Conservation (phyloP, 176 grass and related monocot species). For the Pontederia paniculata region DNA sequence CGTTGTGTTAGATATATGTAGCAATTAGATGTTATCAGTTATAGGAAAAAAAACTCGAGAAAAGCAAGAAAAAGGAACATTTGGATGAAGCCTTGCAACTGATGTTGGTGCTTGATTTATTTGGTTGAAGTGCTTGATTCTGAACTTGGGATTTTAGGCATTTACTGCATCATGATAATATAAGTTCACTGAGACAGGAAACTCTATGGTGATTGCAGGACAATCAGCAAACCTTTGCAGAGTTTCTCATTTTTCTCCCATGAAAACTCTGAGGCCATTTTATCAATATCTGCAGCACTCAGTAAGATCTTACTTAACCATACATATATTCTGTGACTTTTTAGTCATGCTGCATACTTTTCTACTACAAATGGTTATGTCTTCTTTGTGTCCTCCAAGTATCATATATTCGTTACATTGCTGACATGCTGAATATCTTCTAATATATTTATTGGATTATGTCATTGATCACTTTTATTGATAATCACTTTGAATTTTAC, state of each 20-base stretch:
- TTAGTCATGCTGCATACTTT: neutral
- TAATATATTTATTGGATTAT: no score
- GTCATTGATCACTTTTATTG: no score
- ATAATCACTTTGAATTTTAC: no score
- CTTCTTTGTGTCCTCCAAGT: no score
- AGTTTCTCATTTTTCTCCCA: conserved; percentile 19
- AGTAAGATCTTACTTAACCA: conserved; percentile 23
- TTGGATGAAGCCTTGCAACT: neutral
- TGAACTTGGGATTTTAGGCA: neutral
- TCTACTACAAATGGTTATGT: neutral
- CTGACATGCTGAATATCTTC: no score
- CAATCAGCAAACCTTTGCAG: conserved; percentile 27
- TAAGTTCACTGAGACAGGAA: neutral
- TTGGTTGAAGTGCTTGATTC: neutral
- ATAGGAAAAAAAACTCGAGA: neutral
- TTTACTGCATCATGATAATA: neutral
- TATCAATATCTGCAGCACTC: conserved; percentile 43
- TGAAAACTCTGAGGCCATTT: conserved; percentile 13
- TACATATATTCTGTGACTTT: conserved; percentile 6
- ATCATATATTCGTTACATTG: no score
- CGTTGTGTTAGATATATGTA: neutral
- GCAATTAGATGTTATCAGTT: neutral
- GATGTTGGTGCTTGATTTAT: neutral
- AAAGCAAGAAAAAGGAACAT: neutral
- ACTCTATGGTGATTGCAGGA: conserved; percentile 24